Evolutionary conservation across 371 early-diverging fungal genomes (phyloP).

Genomic region (Mucor irregularis): DNA sequence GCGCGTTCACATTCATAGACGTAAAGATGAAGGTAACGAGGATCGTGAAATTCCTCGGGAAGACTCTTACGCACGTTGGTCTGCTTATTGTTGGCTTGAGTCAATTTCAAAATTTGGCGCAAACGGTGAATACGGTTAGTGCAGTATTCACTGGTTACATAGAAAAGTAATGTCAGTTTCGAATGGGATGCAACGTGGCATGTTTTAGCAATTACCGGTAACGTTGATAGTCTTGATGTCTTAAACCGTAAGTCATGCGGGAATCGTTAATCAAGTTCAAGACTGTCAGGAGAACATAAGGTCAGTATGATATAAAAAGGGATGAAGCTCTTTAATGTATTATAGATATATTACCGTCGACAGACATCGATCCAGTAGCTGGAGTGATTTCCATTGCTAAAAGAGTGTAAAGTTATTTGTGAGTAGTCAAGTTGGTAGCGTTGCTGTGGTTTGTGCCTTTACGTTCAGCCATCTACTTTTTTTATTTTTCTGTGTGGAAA

Average conservation of each 20-base stretch:
- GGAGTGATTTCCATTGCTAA: too few relatives aligned
- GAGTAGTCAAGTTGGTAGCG: too few relatives aligned
- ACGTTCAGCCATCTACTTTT: too few relatives aligned
- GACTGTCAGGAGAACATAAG: too few relatives aligned
- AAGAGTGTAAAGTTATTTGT: too few relatives aligned
- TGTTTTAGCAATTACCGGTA: constrained; percentile 62
- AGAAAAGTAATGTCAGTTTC: too few relatives aligned
- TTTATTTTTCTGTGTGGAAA: too few relatives aligned
- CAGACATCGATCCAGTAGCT: too few relatives aligned
- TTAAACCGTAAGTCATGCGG: constrained; percentile 78
- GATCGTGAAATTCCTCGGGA: constrained; percentile 50
- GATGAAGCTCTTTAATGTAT: too few relatives aligned
- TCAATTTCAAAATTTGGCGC: constrained; percentile 57
- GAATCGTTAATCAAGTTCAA: constrained; percentile 63
- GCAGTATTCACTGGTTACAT: constrained; percentile 61
- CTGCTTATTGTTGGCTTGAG: constrained; percentile 58
- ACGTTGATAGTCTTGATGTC: constrained; percentile 81
- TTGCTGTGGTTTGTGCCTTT: too few relatives aligned
- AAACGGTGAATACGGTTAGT: constrained; percentile 68
- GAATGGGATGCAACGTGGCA: neutral
- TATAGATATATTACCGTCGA: too few relatives aligned
- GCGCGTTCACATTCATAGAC: constrained; percentile 77
- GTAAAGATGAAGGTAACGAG: constrained; percentile 58
- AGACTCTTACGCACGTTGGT: constrained; percentile 47
- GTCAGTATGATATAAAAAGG: too few relatives aligned